phyloP scores from a whole-genome alignment of 176 grass and related monocot genomes.

The Pontederia paniculata region DNA sequence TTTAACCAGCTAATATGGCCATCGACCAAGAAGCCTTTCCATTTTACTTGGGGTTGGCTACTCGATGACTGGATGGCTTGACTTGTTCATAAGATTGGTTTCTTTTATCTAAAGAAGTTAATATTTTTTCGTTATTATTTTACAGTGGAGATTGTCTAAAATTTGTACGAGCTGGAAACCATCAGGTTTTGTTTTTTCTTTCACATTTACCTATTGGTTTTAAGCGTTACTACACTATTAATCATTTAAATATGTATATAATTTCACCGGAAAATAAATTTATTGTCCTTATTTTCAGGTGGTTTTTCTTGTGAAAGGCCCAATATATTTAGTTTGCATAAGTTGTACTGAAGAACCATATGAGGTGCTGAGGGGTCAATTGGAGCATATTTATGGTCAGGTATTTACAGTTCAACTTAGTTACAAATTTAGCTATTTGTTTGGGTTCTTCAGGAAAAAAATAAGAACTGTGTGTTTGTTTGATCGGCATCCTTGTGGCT shows the following conservation, averaged over 20 bases:
- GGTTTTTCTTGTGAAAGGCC: constrained; percentile 95
- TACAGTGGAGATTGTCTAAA: constrained; percentile 78
- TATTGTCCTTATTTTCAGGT: constrained; percentile 31
- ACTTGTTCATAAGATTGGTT: not conserved
- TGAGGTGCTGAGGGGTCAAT: constrained; percentile 63
- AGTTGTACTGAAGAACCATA: constrained; percentile 87
- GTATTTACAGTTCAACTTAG: constrained; percentile 33
- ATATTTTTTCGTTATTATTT: constrained; percentile 12
- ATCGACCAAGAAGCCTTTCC: not conserved
- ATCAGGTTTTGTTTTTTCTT: constrained; percentile 41
- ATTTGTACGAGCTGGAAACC: constrained; percentile 88
- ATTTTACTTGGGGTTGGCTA: not conserved
- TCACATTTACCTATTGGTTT: not conserved
- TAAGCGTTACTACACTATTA: too few species aligned
- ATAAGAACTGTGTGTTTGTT: not conserved
- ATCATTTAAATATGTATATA: not conserved
- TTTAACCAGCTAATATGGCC: not conserved
- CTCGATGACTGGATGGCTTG: not conserved
- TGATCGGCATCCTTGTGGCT: not conserved
- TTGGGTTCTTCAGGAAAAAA: not conserved
- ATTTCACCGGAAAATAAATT: not conserved
- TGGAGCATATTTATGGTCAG: constrained; percentile 97
- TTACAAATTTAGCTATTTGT: not conserved
- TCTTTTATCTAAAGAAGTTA: not conserved
- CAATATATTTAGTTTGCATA: constrained; percentile 96